Conservation (phyloP, 1,284 basidiomycete species). For the Nidula niveotomentosa region DNA sequence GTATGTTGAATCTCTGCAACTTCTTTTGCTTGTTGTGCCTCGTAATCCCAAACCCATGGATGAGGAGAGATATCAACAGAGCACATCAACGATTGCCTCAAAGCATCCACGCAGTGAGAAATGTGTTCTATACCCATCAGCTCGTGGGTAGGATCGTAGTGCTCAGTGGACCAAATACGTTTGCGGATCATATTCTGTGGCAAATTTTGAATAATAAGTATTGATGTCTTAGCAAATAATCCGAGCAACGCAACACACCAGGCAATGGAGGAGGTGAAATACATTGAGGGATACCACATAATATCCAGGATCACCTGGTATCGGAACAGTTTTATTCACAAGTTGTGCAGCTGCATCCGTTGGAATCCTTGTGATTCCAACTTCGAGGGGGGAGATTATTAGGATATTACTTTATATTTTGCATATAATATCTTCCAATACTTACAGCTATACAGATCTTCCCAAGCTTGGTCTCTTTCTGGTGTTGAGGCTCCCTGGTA, state of each 20-base stretch:
- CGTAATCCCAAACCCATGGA: background rate
- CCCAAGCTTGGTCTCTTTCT: background rate
- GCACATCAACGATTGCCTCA: background rate
- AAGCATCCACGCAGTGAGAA: background rate
- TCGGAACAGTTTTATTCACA: background rate
- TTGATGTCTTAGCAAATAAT: background rate
- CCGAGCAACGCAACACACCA: background rate
- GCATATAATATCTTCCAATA: conserved; percentile 1
- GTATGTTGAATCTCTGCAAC: background rate
- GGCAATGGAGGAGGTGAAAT: background rate
- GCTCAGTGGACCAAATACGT: background rate
- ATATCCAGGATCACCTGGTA: background rate
- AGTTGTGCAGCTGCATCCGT: background rate
- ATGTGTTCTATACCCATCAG: background rate
- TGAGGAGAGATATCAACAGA: background rate
- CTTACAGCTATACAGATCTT: conserved; percentile 6
- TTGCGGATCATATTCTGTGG: background rate
- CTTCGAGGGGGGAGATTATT: conserved; percentile 2
- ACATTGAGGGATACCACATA: background rate
- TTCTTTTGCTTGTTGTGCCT: background rate
- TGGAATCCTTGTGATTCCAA: conserved; percentile 13
- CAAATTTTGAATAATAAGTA: background rate
- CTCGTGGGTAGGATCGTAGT: background rate
- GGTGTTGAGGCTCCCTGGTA: background rate
- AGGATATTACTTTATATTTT: conserved; percentile 4